Evolutionary conservation across 2,329 filamentous ascomycete species (phyloP).

Genomic region (Exophiala bonariae): DNA sequence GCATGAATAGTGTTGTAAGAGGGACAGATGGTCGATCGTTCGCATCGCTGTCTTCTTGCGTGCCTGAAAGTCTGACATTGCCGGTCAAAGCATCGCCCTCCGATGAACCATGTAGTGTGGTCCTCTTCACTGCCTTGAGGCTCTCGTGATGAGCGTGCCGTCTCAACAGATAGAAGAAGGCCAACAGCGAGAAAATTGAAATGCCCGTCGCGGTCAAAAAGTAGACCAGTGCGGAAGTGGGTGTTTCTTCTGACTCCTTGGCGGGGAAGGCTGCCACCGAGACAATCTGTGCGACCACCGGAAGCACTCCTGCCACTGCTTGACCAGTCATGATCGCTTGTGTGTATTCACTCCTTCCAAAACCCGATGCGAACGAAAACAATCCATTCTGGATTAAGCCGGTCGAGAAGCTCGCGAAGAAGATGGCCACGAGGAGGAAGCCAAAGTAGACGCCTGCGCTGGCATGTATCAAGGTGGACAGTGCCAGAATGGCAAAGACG

Average conservation of each 20-base stretch:
- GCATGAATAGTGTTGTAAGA: conserved; percentile 68
- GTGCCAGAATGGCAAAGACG: conserved; percentile 74
- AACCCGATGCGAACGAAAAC: conserved; percentile 86
- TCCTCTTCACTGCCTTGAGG: conserved; percentile 15
- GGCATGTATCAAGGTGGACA: conserved; percentile 73
- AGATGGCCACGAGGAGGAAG: conserved; percentile 81
- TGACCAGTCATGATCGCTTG: conserved; percentile 97
- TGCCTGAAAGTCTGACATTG: conserved; percentile 44
- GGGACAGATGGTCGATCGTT: conserved; percentile 50
- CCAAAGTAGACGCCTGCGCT: conserved; percentile 69
- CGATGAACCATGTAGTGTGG: conserved; percentile 19
- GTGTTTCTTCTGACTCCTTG: conserved; percentile 48
- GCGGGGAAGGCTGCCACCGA: conserved; percentile 70
- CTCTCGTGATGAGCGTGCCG: conserved; percentile 40
- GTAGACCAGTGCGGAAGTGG: conserved; percentile 80
- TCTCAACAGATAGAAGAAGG: conserved; percentile 72
- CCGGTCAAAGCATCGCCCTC: conserved; percentile 23
- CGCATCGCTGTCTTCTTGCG: conserved; percentile 27
- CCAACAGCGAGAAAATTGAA: conserved; percentile 67
- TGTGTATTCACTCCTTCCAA: conserved; percentile 83
- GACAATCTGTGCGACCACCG: conserved; percentile 81
- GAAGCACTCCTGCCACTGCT: conserved; percentile 85
- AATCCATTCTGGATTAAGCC: conserved; percentile 91
- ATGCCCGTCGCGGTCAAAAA: conserved; percentile 84
- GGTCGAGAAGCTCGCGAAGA: conserved; percentile 73